Evolutionary conservation across 768 basidiomycete species (phyloP).

Genomic region (Auriscalpium orientale): DNA sequence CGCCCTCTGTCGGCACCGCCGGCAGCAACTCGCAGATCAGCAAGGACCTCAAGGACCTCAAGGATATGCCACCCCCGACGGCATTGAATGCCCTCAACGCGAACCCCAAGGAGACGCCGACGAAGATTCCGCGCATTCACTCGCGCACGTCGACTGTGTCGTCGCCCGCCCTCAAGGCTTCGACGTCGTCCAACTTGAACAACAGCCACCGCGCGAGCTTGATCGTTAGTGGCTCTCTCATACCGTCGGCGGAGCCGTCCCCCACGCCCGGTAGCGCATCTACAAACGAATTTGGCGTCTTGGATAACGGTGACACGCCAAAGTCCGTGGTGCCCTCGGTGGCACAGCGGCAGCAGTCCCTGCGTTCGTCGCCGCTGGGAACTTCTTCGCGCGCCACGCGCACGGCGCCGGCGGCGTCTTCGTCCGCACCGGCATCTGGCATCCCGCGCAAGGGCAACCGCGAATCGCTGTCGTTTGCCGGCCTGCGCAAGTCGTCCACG

Average conservation of each 20-base stretch:
- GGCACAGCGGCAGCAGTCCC: constrained; percentile 41
- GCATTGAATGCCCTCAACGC: constrained; percentile 43
- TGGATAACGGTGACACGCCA: constrained; percentile 52
- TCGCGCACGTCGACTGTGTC: constrained; percentile 69
- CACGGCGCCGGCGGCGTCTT: constrained; percentile 43
- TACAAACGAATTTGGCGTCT: constrained; percentile 75
- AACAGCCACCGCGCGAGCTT: constrained; percentile 58
- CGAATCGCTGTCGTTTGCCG: constrained; percentile 73
- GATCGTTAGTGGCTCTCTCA: constrained; percentile 33
- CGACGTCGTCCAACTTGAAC: constrained; percentile 33
- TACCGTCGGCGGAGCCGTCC: constrained; percentile 58
- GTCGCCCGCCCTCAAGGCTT: constrained; percentile 63
- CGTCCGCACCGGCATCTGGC: constrained; percentile 34
- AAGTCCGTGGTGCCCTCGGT: constrained; percentile 36
- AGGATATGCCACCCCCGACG: constrained; percentile 49
- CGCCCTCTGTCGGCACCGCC: constrained; percentile 75
- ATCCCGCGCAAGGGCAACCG: constrained; percentile 60
- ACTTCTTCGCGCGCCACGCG: constrained; percentile 57
- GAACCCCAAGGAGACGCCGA: constrained; percentile 76
- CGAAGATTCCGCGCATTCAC: constrained; percentile 90
- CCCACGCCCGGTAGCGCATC: constrained; percentile 41
- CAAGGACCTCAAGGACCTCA: constrained; percentile 50
- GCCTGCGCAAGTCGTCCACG: constrained; percentile 76
- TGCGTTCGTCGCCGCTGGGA: constrained; percentile 55
- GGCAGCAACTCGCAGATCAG: constrained; percentile 31